Evolutionary conservation across 495 filamentous ascomycete species (phyloP), one percentile per base, ranked within the genome.

Genomic region (Talaromyces adpressus): DNA sequence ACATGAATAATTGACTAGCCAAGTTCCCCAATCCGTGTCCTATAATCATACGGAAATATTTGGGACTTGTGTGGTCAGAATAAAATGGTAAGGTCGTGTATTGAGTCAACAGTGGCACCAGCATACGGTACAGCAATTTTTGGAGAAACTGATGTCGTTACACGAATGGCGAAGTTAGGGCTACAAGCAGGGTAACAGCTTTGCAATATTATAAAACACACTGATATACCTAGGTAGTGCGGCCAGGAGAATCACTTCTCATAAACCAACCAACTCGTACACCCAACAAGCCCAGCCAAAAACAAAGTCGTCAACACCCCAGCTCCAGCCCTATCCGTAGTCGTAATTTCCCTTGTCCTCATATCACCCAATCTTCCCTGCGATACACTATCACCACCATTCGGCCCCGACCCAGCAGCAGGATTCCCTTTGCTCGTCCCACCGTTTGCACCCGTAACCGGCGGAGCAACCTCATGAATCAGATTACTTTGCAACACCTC

Each of bases 391-490:
- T 64, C 66, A 29, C 58, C 29, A 30, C 66, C 6, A 69, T 69
- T 12, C 45, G 45, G n/a, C 3, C 45, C 45, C 45, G 69, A 81
- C 16, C 91, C 90, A n/a, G 87, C 89, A 5, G 75, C 77, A 0
- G 89, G 84, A 68, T 94, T 75, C 1, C 91, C 91, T 56, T 79
- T 75, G 68, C 91, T 93, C 5, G 87, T 91, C 2, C 92, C 91
- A 8, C 91, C 91, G 0, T 79, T 82, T n/a, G 77, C 69, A 30
- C 84, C 75, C 2, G 88, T 91, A 7, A 90, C 81, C 0, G 89
- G 91, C 0, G 77, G 68, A 30, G 68, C 66, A 3, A 79, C 79
- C 3, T 72, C 67, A 4, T 63, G 64, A 51, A 85, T 78, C 5
- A 90, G 71, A 32, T 84, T 85, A 7, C 87, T 82, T 73, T 88